Base-by-base conservation (phyloP, 2,329 filamentous ascomycete genomes). In the Xylaria polymorpha region DNA sequence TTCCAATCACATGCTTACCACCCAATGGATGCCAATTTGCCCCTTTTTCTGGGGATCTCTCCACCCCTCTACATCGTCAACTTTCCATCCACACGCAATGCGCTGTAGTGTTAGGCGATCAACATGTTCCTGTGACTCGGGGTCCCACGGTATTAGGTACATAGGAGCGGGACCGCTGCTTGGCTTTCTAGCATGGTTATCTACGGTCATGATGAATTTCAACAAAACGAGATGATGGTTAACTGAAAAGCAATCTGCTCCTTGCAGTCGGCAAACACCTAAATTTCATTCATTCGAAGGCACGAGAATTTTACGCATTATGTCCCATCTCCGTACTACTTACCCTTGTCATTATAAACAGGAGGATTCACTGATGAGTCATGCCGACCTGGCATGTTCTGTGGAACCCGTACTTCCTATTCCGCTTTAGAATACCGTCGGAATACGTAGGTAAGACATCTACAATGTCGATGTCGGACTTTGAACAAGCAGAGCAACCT, bases 1-100 rank as follows among this genome's bases (percentile, higher is more conserved):
- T 35, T 9, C 3, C 8, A 3, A 10, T 29, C 51, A 41, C n/a
- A 57, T 32, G 69, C 72, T 68, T 68, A 74, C 72, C 37, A 74
- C 68, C 72, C 72, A 74, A 57, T 74, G 67, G 7, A 74, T 43
- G 8, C 72, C 72, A 4, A 66, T 41, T 29, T 64, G 14, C 15
- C 72, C 72, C 4, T 69, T 56, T 62, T 64, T 68, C 53, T 74
- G 72, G 7, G 50, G 29, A 25, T 64, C 55, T 61, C 46, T 70
- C 72, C 72, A 74, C 2, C 29, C 43, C 5, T 73, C 69, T 53
- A 74, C 68, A 20, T 66, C 51, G 0, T 73, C 69, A 32, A 73
- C 61, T 18, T 74, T 72, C 72, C 72, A 74, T 8, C 72, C 72
- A 51, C 72, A 74, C 1, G 69, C 72, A 41, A 74, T 68, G n/a